phyloP scores from a whole-genome alignment of 192 early-diverging fungal species.

The Rhizoclosmatium sp. region DNA sequence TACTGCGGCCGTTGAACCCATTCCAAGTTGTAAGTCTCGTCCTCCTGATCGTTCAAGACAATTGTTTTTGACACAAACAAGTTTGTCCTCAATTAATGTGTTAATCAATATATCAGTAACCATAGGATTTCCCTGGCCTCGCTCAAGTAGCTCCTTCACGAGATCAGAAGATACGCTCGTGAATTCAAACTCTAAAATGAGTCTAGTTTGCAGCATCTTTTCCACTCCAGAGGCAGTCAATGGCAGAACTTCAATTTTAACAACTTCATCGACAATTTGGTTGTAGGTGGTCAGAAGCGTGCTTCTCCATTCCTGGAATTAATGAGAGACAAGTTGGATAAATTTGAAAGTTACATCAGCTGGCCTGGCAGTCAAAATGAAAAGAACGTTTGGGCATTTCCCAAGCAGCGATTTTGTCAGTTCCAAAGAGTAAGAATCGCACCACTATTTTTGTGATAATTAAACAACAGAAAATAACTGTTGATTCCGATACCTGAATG shows the following conservation, averaged over 20 bases:
- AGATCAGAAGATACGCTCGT: background rate
- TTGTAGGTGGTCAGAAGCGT: background rate
- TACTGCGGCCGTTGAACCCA: slow-evolving; percentile 1
- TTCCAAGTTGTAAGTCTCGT: background rate
- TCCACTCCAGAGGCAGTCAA: background rate
- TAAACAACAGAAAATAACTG: background rate
- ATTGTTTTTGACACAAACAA: slow-evolving; percentile 4
- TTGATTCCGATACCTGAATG: slow-evolving; percentile 4
- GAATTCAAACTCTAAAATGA: background rate
- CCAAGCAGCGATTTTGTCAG: background rate
- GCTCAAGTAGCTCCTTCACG: background rate
- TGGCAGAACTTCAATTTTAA: background rate
- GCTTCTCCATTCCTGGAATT: slow-evolving; percentile 6
- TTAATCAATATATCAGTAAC: slow-evolving; percentile 1
- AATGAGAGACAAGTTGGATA: background rate
- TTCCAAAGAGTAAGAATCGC: slow-evolving; percentile 23
- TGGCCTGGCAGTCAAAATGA: slow-evolving; percentile 17
- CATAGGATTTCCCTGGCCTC: slow-evolving; percentile 20
- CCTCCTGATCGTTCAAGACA: background rate
- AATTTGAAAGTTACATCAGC: background rate
- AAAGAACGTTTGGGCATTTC: slow-evolving; percentile 9
- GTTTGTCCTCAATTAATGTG: slow-evolving; percentile 16
- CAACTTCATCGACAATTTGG: background rate
- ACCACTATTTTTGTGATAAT: background rate
- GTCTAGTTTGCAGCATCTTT: background rate